A percentile compares a stretch with the other conserved stretches of the same genome.
Conservation (phyloP, 768 basidiomycete species). For the Hortiboletus campestris region DNA sequence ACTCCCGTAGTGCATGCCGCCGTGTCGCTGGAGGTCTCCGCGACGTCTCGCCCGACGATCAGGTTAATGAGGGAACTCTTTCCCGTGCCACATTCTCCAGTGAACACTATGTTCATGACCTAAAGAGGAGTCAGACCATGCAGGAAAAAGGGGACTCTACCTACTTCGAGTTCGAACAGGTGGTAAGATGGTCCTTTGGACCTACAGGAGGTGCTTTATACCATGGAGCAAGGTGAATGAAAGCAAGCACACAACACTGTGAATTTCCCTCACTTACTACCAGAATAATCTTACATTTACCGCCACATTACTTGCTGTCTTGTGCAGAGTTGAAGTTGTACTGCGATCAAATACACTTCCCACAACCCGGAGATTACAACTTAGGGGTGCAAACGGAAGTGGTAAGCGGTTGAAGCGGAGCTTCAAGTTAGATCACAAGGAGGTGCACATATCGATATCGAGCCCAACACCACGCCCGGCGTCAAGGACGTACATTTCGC, state of each 20-base stretch:
- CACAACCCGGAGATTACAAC: constrained; percentile 3
- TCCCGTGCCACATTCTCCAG: constrained; percentile 24
- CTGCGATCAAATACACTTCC: background rate
- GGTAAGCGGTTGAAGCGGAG: constrained; percentile 23
- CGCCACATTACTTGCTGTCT: constrained; percentile 1
- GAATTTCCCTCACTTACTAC: background rate
- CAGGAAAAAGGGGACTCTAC: background rate
- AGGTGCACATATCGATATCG: constrained; percentile 11
- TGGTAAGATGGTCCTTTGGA: background rate
- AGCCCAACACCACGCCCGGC: constrained; percentile 19
- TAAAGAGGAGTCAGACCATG: constrained; percentile 3
- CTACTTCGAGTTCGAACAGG: background rate
- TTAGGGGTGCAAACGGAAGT: constrained; percentile 9
- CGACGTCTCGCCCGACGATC: constrained; percentile 7
- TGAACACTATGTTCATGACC: constrained; percentile 24
- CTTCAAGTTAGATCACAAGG: constrained; percentile 16
- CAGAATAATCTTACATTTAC: background rate
- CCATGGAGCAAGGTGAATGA: background rate
- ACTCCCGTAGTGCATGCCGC: constrained; percentile 12
- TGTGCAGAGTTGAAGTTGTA: background rate
- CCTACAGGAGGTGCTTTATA: constrained; percentile 6
- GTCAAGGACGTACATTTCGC: constrained; percentile 16
- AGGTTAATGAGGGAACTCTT: constrained; percentile 29
- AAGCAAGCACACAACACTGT: background rate
- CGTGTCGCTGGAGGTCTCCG: constrained; percentile 22